A percentile compares a stretch with the other conserved stretches of the same genome.
phyloP scores from a whole-genome alignment of 2,329 filamentous ascomycete species.

The Tolypocladium guangdongense region DNA sequence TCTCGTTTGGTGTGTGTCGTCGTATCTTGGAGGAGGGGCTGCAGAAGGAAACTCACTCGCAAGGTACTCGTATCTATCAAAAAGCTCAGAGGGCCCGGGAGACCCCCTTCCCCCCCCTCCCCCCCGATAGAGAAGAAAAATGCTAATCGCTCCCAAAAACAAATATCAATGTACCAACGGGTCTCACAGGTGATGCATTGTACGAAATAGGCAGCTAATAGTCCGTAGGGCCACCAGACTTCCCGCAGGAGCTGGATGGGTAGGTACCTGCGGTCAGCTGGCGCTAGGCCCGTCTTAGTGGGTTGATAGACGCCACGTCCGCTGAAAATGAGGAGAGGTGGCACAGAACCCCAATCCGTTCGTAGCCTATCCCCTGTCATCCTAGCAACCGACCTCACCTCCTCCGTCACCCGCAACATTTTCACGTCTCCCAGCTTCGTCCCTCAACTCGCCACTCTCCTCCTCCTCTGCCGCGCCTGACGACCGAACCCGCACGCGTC shows the following conservation, averaged over 20 bases:
- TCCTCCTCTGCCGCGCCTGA: neutral
- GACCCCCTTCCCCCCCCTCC: no score
- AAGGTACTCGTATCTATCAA: neutral
- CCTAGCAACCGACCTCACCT: neutral
- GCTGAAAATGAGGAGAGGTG: neutral
- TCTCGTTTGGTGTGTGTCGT: neutral
- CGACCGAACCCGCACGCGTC: constrained; percentile 3
- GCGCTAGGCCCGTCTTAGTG: neutral
- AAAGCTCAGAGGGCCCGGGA: neutral
- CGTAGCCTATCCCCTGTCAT: neutral
- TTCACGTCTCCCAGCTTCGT: neutral
- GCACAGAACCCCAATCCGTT: neutral
- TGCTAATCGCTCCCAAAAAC: neutral
- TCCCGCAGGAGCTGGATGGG: no score
- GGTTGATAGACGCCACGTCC: neutral
- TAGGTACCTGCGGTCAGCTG: neutral
- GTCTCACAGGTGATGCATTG: no score
- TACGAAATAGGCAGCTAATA: no score
- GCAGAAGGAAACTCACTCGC: neutral
- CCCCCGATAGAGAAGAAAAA: neutral
- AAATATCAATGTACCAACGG: neutral
- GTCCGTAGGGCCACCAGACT: neutral
- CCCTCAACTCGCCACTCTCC: neutral
- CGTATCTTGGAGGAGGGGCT: neutral
- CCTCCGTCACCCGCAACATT: neutral